These are phyloP conservation scores for Alloteropsis angusta DNA, from an alignment of 202 grass and related monocot genomes.

Conservation along the genomic window DNA sequence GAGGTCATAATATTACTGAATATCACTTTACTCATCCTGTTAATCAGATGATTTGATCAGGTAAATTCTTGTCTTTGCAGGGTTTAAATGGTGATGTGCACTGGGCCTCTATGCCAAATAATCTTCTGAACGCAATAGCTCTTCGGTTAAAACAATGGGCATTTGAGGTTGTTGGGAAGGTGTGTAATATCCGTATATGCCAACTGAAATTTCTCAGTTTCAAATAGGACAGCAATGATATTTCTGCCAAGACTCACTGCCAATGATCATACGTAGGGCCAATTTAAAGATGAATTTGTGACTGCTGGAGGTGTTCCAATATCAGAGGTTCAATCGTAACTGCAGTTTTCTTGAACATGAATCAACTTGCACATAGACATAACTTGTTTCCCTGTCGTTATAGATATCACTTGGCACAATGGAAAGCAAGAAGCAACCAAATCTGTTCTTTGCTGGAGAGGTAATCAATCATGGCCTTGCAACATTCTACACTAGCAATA, in stretches of 20 bases:
- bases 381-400: conserved; percentile 23
- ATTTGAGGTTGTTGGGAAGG: conserved; percentile 77
- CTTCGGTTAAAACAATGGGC: conserved; percentile 61
- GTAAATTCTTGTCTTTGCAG: conserved; percentile 40
- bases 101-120: conserved; percentile 79
- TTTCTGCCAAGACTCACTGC: conserved; percentile 5
- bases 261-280: conserved; percentile 44
- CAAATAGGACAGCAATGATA: not conserved
- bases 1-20: conserved; percentile 52
- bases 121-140: conserved; percentile 46
- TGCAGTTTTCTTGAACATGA: conserved; percentile 6
- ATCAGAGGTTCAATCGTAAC: conserved; percentile 53
- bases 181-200: conserved; percentile 21
- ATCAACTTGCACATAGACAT: conserved; percentile 2
- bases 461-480: conserved; percentile 31
- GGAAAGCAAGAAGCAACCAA: conserved; percentile 77
- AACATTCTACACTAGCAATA: not conserved
- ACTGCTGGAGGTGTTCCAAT: conserved; percentile 80
- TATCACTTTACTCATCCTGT: conserved; percentile 2
- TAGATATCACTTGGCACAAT: conserved; percentile 76
- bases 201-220: not conserved
- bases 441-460: conserved; percentile 96
- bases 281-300: conserved; percentile 99
- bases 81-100: conserved; percentile 64
- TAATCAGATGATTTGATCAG: conserved; percentile 19